Evolutionary conservation across 2,329 filamentous ascomycete species (phyloP).

Genomic region (Trichoderma sp.): DNA sequence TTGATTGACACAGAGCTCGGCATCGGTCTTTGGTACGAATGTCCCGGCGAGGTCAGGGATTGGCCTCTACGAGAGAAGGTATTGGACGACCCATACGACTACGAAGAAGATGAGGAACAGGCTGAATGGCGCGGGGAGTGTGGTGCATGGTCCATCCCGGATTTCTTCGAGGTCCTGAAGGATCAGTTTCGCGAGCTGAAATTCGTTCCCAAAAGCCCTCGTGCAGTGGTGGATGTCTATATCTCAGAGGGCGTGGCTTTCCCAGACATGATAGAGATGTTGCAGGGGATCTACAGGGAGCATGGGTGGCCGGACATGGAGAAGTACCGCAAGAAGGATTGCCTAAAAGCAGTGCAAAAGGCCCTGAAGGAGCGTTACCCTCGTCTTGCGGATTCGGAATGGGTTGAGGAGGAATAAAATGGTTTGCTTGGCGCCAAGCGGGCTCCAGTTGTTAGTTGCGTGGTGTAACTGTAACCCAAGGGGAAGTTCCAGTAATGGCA

Average conservation of each 20-base stretch:
- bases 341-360: neutral
- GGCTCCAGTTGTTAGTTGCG: no score
- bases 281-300: neutral
- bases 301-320: neutral
- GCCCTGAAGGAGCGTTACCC: neutral
- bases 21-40: neutral
- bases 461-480: no score
- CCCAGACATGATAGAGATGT: neutral
- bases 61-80: neutral
- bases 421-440: no score
- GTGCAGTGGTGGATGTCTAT: neutral
- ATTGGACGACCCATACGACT: neutral
- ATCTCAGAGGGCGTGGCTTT: no score
- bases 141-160: neutral
- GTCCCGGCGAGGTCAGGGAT: neutral
- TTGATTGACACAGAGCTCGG: neutral
- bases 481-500: no score
- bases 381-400: no score
- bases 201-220: neutral
- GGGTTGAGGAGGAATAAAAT: no score
- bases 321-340: neutral
- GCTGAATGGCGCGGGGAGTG: neutral
- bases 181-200: neutral
- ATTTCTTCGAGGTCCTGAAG: neutral
- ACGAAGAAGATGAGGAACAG: neutral